Evolutionary conservation across 2,329 filamentous ascomycete genomes (phyloP).

Genomic region (Microsporum canis): DNA sequence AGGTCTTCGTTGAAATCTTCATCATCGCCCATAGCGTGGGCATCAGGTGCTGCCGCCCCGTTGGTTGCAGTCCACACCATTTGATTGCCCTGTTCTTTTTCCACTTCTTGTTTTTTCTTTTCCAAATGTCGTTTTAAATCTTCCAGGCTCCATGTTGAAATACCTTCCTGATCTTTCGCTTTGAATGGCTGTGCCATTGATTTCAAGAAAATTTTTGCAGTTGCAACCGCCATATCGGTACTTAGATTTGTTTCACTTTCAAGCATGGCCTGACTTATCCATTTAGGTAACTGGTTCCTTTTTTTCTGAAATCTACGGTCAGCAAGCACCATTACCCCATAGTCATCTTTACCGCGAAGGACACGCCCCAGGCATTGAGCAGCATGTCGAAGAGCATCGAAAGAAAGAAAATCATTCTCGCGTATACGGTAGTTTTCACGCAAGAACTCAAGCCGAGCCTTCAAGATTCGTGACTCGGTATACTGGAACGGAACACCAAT

Average conservation of each 20-base stretch:
- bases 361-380: slow-evolving; percentile 94
- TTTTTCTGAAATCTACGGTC: slow-evolving; percentile 92
- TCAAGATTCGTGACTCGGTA: slow-evolving; percentile 92
- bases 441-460: slow-evolving; percentile 90
- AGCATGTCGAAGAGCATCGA: slow-evolving; percentile 98
- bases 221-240: slow-evolving; percentile 87
- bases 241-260: slow-evolving; percentile 82
- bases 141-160: slow-evolving; percentile 78
- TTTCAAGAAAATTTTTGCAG: slow-evolving; percentile 76
- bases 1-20: slow-evolving; percentile 33
- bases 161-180: slow-evolving; percentile 72
- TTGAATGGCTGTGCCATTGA: slow-evolving; percentile 88
- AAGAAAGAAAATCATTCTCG: slow-evolving; percentile 95
- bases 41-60: not conserved
- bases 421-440: slow-evolving; percentile 93
- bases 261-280: slow-evolving; percentile 81
- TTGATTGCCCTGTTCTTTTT: slow-evolving; percentile 53
- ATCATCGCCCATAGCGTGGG: slow-evolving; percentile 18
- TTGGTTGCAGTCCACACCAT: slow-evolving; percentile 10
- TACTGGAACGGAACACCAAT: slow-evolving; percentile 98
- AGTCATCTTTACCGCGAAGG: slow-evolving; percentile 91
- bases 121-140: slow-evolving; percentile 59
- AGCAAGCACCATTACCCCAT: slow-evolving; percentile 98
- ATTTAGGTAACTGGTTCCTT: slow-evolving; percentile 78
- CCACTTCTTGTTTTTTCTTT: slow-evolving; percentile 61